Evolutionary conservation across 495 filamentous ascomycete species (phyloP), one percentile per base, ranked within the genome.

Genomic region (Podospora pseudopauciseta): DNA sequence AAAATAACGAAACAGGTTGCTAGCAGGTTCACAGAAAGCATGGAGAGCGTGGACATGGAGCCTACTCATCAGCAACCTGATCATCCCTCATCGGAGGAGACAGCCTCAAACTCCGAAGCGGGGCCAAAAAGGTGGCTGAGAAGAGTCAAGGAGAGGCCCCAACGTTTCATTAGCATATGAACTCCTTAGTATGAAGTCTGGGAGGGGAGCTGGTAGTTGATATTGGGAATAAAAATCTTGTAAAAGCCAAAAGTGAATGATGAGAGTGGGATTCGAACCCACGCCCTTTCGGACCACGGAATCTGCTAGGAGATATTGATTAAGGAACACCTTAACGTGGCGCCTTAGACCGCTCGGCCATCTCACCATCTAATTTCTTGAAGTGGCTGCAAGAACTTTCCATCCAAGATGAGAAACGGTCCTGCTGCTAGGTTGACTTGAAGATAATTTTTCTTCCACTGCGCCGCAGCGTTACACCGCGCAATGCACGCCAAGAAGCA

Each of bases 231-330:
- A 18, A 49, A 16, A 16, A 49, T 11, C 5, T 11, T 11, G 39
- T 49, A 49, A 49, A 59, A 59, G 5, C 18, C 5, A 59, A 61
- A 61, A 61, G 26, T 18, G 16, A 66, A 65, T 75, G 75, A 75
- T 68, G 69, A 78, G 73, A 76, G 75, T 78, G 73, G 73, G 76
- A 77, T 77, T 78, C 76, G 73, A 75, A 78, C 76, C 73, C 75
- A 74, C 76, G 75, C 75, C 74, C 74, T 76, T 74, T 78, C 72
- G 76, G 73, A 78, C 74, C 70, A 76, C 75, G 74, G 75, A 77
- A 76, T 44, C 32, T 49, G 0, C 5, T 63, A 49, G 6, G 18
- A 63, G 32, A 49, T 44, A 13, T 39, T 63, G 28, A 63, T 63
- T 49, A 63, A 63, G 61, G 61, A 32, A 11, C 1, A 23, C 61